Percentiles rank a stretch among this genome's conserved stretches.
phyloP scores from a whole-genome alignment of 1,284 basidiomycete genomes.

The Pseudozyma tsukubaensis region DNA sequence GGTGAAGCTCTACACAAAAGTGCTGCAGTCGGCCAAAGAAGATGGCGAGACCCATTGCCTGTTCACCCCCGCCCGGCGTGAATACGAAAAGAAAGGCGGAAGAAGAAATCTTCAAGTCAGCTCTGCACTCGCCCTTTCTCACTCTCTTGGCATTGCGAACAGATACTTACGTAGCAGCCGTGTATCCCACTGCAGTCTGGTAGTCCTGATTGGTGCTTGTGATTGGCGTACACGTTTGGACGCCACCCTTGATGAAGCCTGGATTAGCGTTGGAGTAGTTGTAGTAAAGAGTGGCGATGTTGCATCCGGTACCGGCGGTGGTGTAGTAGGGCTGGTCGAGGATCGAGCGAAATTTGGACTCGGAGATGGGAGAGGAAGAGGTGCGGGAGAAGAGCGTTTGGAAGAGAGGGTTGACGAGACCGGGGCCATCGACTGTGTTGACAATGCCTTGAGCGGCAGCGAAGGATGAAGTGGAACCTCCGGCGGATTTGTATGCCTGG shows the following conservation, averaged over 20 bases:
- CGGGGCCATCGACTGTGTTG: conserved; percentile 27
- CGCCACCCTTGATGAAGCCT: conserved; percentile 18
- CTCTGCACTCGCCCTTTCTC: background rate
- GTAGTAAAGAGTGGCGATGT: conserved; percentile 18
- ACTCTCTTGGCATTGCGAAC: background rate
- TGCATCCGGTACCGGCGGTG: conserved; percentile 17
- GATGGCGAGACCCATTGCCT: conserved; percentile 30
- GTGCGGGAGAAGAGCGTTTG: conserved; percentile 16
- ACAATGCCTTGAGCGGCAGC: conserved; percentile 16
- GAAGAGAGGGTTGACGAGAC: conserved; percentile 16
- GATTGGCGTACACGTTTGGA: conserved; percentile 18
- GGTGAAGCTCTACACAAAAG: conserved; percentile 13
- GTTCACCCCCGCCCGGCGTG: background rate
- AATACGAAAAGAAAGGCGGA: background rate
- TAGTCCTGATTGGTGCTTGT: conserved; percentile 1
- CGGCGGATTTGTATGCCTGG: conserved; percentile 20
- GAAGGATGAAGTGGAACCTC: conserved; percentile 14
- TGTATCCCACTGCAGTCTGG: conserved; percentile 7
- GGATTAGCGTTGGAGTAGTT: conserved; percentile 31
- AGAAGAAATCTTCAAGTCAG: too few relatives aligned
- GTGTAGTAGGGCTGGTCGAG: conserved; percentile 30
- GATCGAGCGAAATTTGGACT: conserved; percentile 8
- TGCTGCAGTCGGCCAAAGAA: conserved; percentile 10
- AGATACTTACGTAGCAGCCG: conserved; percentile 29
- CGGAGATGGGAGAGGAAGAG: conserved; percentile 11